Base-by-base conservation (phyloP, 83 land plant species). In the Diphasiastrum complanatum region DNA sequence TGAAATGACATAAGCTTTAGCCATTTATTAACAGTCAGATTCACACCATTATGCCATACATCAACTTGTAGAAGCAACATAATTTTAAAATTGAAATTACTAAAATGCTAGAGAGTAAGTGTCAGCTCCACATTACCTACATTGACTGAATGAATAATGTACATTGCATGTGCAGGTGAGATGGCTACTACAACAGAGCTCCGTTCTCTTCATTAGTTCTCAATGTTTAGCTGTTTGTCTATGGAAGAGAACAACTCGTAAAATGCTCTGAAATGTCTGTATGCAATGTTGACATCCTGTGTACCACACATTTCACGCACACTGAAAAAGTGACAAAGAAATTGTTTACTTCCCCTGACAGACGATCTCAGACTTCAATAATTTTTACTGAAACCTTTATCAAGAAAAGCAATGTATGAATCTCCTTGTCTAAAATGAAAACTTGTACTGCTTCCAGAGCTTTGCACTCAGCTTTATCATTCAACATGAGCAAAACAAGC, bases 261-360 rank as follows among this genome's bases (percentile, higher is more conserved):
- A 36, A 63, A 70, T n/a, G 74, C 74, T 32, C 64, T 70, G 50
- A 70, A 70, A 45, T 70, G 74, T 28, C 29, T 27, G 49, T 70
- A 70, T 20, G 69, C 72, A 24, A 47, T 24, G n/a, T 30, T 61
- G 2, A 70, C 60, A 45, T 70, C 74, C 10, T 70, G 54, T 8
- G 53, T 58, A 6, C 74, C 74, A 56, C 74, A 70, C 74, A 70
- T 70, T 43, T 70, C 74, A 6, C 74, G 57, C 19, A 70, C 45
- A 40, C 74, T 70, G 23, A 10, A 20, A 30, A 55, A 32, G 31
- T 11, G 11, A 55, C 26, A 11, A 6, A 22, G 0, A 30, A 20
- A 6, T 55, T 23, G 1, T 50, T 24, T 0, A 16, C 22, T 50
- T 24, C 22, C 23, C 0, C 0, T n/a, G 24, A 18, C 22, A 11